Evolutionary conservation across 2,329 filamentous ascomycete species (phyloP).

Genomic region (Monosporascus cannonballus): DNA sequence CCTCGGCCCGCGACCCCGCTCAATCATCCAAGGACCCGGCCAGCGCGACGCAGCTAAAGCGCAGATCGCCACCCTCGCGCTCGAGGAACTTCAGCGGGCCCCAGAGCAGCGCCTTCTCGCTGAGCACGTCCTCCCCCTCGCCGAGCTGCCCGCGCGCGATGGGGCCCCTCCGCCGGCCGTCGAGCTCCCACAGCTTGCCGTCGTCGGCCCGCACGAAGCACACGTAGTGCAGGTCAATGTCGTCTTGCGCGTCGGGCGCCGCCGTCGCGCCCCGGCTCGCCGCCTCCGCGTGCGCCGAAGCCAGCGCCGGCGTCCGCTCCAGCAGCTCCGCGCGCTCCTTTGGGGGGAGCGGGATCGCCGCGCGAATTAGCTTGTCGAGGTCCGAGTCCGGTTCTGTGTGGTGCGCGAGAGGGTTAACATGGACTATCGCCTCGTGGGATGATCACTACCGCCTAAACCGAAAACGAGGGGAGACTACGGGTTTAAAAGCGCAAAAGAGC

Average conservation of each 20-base stretch:
- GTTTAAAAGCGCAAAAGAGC: constrained; percentile 9
- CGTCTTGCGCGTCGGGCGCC: constrained; percentile 71
- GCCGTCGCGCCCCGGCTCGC: constrained; percentile 72
- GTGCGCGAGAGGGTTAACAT: background rate
- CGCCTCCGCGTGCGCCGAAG: constrained; percentile 70
- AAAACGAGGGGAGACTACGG: background rate
- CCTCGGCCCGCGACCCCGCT: background rate
- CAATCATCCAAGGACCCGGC: constrained; percentile 43
- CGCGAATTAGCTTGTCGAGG: constrained; percentile 58
- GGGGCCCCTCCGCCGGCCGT: constrained; percentile 53
- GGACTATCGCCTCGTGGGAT: constrained; percentile 24
- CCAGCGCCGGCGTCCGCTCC: constrained; percentile 70
- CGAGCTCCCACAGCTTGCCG: constrained; percentile 57
- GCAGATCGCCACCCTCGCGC: constrained; percentile 48
- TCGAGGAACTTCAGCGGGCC: constrained; percentile 56
- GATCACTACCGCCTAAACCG: constrained; percentile 23
- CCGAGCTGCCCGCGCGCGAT: constrained; percentile 49
- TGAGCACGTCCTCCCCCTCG: constrained; percentile 64
- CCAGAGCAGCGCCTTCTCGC: constrained; percentile 65
- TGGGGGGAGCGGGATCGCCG: constrained; percentile 66
- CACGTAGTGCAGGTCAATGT: constrained; percentile 92
- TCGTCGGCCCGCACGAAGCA: constrained; percentile 77
- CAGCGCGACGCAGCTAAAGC: constrained; percentile 53
- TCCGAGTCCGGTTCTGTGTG: constrained; percentile 41
- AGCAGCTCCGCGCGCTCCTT: constrained; percentile 63